A percentile compares a stretch with the other conserved stretches of the same genome.
Evolutionary conservation across 306 rosid species (phyloP).

Genomic region (Astragalus glycyphyllos): DNA sequence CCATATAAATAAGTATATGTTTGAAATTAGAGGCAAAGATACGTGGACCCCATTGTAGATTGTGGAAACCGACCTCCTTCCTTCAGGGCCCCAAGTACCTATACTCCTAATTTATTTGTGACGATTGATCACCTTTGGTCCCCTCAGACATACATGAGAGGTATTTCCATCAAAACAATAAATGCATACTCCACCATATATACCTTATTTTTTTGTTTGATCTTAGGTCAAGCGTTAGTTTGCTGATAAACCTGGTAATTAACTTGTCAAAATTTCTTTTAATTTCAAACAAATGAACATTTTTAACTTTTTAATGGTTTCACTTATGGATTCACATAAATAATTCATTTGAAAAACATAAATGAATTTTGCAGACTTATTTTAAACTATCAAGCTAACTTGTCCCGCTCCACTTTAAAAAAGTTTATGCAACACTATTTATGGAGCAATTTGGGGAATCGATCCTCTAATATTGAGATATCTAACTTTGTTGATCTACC

Average conservation of each 20-base stretch:
- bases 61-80: conserved; percentile 40
- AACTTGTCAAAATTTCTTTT: neutral
- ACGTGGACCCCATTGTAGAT: conserved; percentile 5
- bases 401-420: too few species aligned
- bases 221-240: neutral
- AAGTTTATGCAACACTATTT: too few species aligned
- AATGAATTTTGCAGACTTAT: too few species aligned
- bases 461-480: too few species aligned
- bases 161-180: conserved; percentile 53
- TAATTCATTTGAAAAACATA: too few species aligned
- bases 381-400: too few species aligned
- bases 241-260: neutral
- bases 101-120: conserved; percentile 41
- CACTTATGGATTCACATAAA: too few species aligned
- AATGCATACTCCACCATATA: conserved; percentile 42
- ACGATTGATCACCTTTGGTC: conserved; percentile 41
- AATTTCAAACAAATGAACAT: too few species aligned
- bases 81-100: conserved; percentile 40
- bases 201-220: neutral
- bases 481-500: too few species aligned
- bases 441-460: too few species aligned
- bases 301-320: too few species aligned
- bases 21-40: neutral
- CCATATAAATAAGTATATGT: neutral
- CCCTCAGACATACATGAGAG: conserved; percentile 40